These are phyloP conservation scores for Akanthomyces muscarius DNA, from an alignment of 2,329 filamentous ascomycete genomes.

Conservation along the genomic window DNA sequence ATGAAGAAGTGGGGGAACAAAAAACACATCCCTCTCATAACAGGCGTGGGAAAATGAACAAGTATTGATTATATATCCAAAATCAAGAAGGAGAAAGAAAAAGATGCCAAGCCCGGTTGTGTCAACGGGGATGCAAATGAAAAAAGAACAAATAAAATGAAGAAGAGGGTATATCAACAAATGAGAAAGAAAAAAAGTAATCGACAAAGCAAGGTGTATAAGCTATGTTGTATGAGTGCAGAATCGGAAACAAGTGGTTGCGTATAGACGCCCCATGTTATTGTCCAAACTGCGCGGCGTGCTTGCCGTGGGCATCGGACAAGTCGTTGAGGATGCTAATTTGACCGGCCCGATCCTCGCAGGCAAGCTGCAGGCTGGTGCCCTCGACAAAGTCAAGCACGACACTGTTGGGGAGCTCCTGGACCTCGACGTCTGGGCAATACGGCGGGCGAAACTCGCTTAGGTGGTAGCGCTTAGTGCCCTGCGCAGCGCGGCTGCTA, in stretches of 20 bases:
- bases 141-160: slow-evolving; percentile 7
- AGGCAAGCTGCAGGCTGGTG: slow-evolving; percentile 60
- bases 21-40: slow-evolving; percentile 3
- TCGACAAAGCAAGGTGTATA: not conserved
- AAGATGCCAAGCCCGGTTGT: not conserved
- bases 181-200: slow-evolving; percentile 8
- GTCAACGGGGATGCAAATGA: slow-evolving; percentile 2
- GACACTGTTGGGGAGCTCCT: slow-evolving; percentile 87
- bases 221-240: slow-evolving; percentile 1
- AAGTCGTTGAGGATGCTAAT: slow-evolving; percentile 45
- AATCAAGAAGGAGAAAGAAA: not conserved
- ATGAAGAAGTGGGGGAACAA: not conserved
- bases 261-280: slow-evolving; percentile 19
- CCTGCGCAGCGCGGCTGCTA: slow-evolving; percentile 43
- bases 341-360: slow-evolving; percentile 58
- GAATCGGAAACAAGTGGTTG: not conserved
- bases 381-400: slow-evolving; percentile 58
- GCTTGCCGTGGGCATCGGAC: slow-evolving; percentile 34
- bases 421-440: slow-evolving; percentile 81
- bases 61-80: slow-evolving; percentile 8
- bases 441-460: slow-evolving; percentile 77
- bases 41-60: slow-evolving; percentile 1
- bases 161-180: slow-evolving; percentile 16
- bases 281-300: slow-evolving; percentile 30
- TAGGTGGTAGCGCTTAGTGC: slow-evolving; percentile 76